phyloP scores from a whole-genome alignment of 257 asterid genomes.

The Solanum megistacrolobum region DNA sequence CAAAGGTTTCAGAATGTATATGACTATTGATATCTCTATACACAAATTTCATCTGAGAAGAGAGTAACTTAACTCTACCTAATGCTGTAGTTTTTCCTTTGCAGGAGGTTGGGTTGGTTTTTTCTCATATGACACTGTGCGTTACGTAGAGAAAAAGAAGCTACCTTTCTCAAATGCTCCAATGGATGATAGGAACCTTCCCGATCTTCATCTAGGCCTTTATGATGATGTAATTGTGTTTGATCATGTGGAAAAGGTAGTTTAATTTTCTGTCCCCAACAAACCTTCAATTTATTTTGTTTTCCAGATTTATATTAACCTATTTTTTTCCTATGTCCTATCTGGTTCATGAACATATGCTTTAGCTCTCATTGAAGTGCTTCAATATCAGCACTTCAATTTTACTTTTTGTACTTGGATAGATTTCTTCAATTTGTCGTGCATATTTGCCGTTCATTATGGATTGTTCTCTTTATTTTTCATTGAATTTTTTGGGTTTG shows the following conservation, averaged over 20 bases:
- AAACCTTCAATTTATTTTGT: neutral
- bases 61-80: neutral
- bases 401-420: neutral
- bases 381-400: neutral
- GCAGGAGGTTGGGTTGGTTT: slow-evolving; percentile 99
- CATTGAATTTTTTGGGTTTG: neutral
- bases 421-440: neutral
- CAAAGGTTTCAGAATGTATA: neutral
- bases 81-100: slow-evolving; percentile 13
- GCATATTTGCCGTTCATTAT: neutral
- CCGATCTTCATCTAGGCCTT: slow-evolving; percentile 93
- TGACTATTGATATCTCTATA: neutral
- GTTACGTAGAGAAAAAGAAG: slow-evolving; percentile 88
- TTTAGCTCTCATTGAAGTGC: neutral
- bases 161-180: slow-evolving; percentile 85
- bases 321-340: neutral
- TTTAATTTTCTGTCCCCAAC: neutral
- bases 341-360: neutral
- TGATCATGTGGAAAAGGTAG: slow-evolving; percentile 97
- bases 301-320: neutral
- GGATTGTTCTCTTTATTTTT: neutral
- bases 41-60: neutral
- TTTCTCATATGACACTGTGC: slow-evolving; percentile 91
- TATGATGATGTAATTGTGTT: slow-evolving; percentile 91
- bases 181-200: slow-evolving; percentile 78